phyloP scores from a whole-genome alignment of 1,284 basidiomycete genomes.

The Austropuccinia psidii region DNA sequence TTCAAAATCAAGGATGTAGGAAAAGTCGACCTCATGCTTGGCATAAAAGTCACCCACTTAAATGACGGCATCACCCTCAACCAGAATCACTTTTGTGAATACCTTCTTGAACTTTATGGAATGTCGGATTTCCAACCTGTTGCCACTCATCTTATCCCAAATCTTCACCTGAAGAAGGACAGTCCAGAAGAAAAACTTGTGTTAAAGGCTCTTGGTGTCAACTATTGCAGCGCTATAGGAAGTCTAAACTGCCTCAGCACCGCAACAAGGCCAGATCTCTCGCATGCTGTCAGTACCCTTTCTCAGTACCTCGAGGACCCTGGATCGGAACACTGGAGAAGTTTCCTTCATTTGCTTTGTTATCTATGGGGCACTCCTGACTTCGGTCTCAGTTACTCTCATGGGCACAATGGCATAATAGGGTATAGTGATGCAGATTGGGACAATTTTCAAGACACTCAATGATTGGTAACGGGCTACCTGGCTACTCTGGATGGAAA shows the following conservation, averaged over 20 bases:
- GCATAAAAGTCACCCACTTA: neutral
- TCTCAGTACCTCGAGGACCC: neutral
- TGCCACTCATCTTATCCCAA: neutral
- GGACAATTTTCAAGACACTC: conserved; percentile 46
- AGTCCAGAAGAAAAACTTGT: neutral
- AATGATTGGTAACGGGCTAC: conserved; percentile 49
- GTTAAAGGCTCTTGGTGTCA: neutral
- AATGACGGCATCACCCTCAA: neutral
- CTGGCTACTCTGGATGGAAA: conserved; percentile 45
- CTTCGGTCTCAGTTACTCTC: neutral
- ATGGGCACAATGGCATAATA: neutral
- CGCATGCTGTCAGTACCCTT: neutral
- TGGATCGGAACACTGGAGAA: neutral
- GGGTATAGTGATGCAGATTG: conserved; percentile 52
- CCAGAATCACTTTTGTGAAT: neutral
- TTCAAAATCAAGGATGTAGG: too few species aligned
- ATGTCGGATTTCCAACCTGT: neutral
- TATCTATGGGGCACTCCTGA: neutral
- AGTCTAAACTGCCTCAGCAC: neutral
- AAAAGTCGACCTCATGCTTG: neutral
- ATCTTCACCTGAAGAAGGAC: neutral
- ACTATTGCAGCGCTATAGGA: neutral
- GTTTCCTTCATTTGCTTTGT: neutral
- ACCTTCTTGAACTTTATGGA: neutral
- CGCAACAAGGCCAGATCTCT: neutral